Percentiles rank a stretch among this genome's conserved stretches.
These are phyloP conservation scores for Spizellomyces sp. DNA, from an alignment of 192 early-diverging fungal species.

Conservation along the genomic window DNA sequence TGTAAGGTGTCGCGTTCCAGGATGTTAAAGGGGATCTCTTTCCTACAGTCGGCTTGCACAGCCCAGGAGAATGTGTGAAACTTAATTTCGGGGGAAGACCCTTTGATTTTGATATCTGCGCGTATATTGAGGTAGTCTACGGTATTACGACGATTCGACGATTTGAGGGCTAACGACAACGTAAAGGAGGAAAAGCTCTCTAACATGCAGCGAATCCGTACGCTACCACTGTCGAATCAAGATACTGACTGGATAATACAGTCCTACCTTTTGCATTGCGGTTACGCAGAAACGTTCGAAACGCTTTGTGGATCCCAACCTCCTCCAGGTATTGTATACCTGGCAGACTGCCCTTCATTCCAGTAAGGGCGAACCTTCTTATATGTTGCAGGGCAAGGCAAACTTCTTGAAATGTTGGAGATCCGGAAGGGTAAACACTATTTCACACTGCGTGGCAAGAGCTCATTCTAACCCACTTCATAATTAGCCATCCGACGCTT, in stretches of 20 bases:
- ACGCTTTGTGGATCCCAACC: too few relatives aligned
- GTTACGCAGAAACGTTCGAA: neutral
- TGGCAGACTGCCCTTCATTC: too few relatives aligned
- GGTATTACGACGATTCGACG: neutral
- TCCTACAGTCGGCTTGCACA: conserved; percentile 5
- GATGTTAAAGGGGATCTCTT: neutral
- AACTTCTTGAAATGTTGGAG: too few relatives aligned
- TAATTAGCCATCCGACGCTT: too few relatives aligned
- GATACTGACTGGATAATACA: neutral
- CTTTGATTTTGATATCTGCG: conserved; percentile 5
- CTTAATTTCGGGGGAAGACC: neutral
- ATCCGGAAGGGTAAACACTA: too few relatives aligned
- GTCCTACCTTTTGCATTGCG: neutral
- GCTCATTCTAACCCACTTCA: too few relatives aligned
- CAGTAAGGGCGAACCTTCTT: too few relatives aligned
- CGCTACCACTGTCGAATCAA: neutral
- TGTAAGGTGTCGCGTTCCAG: neutral
- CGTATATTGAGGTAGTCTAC: neutral
- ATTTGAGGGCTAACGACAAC: neutral
- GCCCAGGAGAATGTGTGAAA: neutral
- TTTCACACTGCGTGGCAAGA: too few relatives aligned
- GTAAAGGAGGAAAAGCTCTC: neutral
- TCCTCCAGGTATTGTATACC: too few relatives aligned
- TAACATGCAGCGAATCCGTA: too few relatives aligned
- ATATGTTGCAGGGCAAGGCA: too few relatives aligned